Base-by-base conservation (phyloP, 768 basidiomycete species). In the Stropharia rugosoannulata region DNA sequence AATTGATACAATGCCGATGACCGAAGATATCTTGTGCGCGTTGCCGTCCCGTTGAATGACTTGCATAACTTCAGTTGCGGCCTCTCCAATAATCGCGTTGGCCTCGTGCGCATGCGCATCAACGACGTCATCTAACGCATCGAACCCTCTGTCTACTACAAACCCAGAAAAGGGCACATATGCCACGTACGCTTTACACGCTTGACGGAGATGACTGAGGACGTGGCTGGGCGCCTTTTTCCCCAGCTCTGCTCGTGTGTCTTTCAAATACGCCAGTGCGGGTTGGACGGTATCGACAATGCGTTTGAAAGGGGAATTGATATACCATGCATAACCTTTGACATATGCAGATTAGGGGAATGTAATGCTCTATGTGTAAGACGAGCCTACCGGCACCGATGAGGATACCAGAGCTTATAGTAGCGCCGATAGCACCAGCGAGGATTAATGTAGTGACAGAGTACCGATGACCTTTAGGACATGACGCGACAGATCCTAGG, bases 111-210 rank as follows among this genome's bases (percentile, higher is more conserved):
- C 59, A 45, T 80, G 75, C 15, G 68, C 63, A 29, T 73, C 69
- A 32, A 70, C 67, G 11, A 75, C 61, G 49, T 70, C 63, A 44
- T 75, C 75, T 39, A 79, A 58, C n/a, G 64, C 62, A 60, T 80
- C 76, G 59, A 82, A 80, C 0, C 68, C 73, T 43, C 57, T 62
- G 66, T 81, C 78, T 52, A 80, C 68, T 40, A 74, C 54, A 5
- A 67, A 46, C 2, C 66, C 68, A 0, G 75, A 70, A 2, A 73
- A 73, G 1, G 79, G 79, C 32, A 80, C 59, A 47, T 70, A 56
- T 32, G 66, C 67, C 27, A 73, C 66, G 61, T 79, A 79, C 10
- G 74, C 66, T 61, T 77, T 79, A 25, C 72, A 72, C 36, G 73
- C 68, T 37, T 60, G 53, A 52, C 78, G 75, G 18, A 81, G 72